These are phyloP conservation scores for Zygotorulaspora chibaensis DNA, from an alignment of 805 yeast genomes.

Conservation along the genomic window DNA sequence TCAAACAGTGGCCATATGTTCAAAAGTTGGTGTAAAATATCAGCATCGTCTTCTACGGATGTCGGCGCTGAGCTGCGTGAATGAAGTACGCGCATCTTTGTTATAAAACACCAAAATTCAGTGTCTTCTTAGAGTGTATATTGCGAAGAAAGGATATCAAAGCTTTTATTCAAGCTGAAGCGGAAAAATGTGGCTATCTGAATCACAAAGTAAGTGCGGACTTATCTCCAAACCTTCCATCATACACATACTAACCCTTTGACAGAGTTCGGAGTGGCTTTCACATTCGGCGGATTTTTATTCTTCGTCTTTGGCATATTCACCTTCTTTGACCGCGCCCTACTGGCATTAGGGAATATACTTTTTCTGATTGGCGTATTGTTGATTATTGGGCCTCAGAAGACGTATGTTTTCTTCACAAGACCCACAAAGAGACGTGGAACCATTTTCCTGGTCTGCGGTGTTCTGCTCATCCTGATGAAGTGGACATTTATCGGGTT, in stretches of 20 bases:
- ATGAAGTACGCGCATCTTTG: too few species aligned
- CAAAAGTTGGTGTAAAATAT: too few species aligned
- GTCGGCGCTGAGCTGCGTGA: too few species aligned
- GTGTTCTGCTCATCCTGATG: slow-evolving; percentile 68
- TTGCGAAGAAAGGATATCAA: neutral
- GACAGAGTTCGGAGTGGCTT: slow-evolving; percentile 84
- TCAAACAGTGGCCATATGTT: too few species aligned
- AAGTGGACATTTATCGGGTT: slow-evolving; percentile 84
- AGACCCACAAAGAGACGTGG: slow-evolving; percentile 87
- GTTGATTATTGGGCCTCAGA: slow-evolving; percentile 81
- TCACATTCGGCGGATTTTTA: slow-evolving; percentile 76
- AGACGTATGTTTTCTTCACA: slow-evolving; percentile 77
- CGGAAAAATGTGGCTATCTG: slow-evolving; percentile 60
- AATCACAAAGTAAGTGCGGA: slow-evolving; percentile 58
- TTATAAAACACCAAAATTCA: too few species aligned
- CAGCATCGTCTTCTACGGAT: too few species aligned
- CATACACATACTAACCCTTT: slow-evolving; percentile 8
- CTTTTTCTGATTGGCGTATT: slow-evolving; percentile 76
- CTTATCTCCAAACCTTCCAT: neutral
- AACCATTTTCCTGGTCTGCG: slow-evolving; percentile 69
- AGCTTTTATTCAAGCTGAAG: neutral
- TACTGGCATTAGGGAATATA: slow-evolving; percentile 84
- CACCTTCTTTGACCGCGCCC: slow-evolving; percentile 82
- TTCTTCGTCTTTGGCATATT: slow-evolving; percentile 78
- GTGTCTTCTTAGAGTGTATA: too few species aligned